phyloP scores from a whole-genome alignment of 1,139 yeast species.

The Yamadazyma friedrichii region DNA sequence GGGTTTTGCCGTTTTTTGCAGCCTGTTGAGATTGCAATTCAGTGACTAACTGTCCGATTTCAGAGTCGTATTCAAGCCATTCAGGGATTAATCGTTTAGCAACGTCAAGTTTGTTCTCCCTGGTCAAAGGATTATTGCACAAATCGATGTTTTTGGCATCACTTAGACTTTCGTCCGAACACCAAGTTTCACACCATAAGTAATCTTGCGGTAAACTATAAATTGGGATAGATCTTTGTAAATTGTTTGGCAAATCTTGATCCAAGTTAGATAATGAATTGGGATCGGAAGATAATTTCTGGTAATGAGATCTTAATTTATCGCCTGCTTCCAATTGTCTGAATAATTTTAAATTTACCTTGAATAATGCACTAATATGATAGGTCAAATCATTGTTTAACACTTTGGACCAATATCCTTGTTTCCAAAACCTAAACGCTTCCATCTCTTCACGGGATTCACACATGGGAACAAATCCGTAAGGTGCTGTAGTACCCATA shows the following conservation, averaged over 20 bases:
- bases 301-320: constrained; percentile 80
- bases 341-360: constrained; percentile 70
- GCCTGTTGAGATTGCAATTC: background rate
- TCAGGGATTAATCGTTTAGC: constrained; percentile 78
- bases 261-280: constrained; percentile 78
- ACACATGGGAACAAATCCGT: constrained; percentile 87
- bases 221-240: constrained; percentile 68
- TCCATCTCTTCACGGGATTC: constrained; percentile 79
- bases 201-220: constrained; percentile 77
- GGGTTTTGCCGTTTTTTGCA: background rate
- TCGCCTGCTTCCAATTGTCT: constrained; percentile 75
- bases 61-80: constrained; percentile 66
- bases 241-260: constrained; percentile 87
- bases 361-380: constrained; percentile 83
- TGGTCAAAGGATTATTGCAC: constrained; percentile 79
- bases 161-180: constrained; percentile 59
- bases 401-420: constrained; percentile 81
- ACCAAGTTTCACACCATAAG: constrained; percentile 96
- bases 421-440: constrained; percentile 89
- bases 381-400: constrained; percentile 61
- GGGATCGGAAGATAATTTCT: constrained; percentile 75
- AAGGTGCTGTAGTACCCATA: constrained; percentile 67
- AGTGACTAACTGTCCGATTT: constrained; percentile 24
- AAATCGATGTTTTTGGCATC: constrained; percentile 78
- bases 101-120: constrained; percentile 70